Percentiles rank a stretch among this genome's conserved stretches.
These are phyloP conservation scores for Keithomyces neogunnii DNA, from an alignment of 2,329 filamentous ascomycete species.

Conservation along the genomic window DNA sequence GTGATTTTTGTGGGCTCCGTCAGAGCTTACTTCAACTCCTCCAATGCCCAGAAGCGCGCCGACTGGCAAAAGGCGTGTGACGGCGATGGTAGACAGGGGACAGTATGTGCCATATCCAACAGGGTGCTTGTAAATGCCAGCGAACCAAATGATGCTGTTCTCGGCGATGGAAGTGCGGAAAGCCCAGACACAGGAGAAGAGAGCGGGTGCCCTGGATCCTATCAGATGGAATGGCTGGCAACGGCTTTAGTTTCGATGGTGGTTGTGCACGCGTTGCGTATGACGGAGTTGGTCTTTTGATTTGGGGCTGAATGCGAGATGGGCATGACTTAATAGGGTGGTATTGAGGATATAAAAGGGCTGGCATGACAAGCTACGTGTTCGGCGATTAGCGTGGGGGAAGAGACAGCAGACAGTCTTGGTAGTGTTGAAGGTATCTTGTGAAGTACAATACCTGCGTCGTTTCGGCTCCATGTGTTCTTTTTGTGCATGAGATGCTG, in stretches of 20 bases:
- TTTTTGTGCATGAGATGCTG: not conserved
- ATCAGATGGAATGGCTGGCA: not conserved
- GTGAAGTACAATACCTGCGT: not conserved
- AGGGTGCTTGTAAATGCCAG: conserved; percentile 14
- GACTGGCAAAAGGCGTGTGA: conserved; percentile 6
- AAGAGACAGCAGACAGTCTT: too few species aligned
- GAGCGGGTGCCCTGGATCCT: not conserved
- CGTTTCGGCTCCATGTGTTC: not conserved
- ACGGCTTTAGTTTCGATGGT: not conserved
- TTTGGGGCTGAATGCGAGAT: not conserved
- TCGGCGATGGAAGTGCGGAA: conserved; percentile 1
- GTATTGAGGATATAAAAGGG: not conserved
- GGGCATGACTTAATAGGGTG: not conserved
- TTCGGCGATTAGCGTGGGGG: too few species aligned
- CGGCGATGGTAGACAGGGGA: not conserved
- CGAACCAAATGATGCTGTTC: conserved; percentile 14
- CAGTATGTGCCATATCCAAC: conserved; percentile 17
- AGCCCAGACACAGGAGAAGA: not conserved
- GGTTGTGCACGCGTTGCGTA: not conserved
- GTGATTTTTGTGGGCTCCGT: conserved; percentile 59
- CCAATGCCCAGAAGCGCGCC: conserved; percentile 21
- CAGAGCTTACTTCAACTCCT: conserved; percentile 74
- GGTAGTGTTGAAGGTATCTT: too few species aligned
- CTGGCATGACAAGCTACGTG: not conserved
- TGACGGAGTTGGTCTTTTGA: not conserved